Evolutionary conservation across 768 basidiomycete species (phyloP).

Genomic region (Sporobolomyces pararoseus): DNA sequence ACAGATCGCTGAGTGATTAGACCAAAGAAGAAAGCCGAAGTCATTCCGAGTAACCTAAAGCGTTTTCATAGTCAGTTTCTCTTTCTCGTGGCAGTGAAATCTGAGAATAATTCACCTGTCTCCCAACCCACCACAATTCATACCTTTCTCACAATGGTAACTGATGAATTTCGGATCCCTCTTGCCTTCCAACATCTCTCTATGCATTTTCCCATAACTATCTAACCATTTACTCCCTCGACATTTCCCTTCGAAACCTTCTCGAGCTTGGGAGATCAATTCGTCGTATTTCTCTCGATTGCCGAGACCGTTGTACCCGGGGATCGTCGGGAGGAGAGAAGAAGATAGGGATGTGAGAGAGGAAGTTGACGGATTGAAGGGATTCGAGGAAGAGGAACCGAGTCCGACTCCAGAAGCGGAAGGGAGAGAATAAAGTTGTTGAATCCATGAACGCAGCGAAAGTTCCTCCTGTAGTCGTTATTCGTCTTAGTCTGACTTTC

Average conservation of each 20-base stretch:
- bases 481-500: no score
- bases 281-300: slow-evolving; percentile 21
- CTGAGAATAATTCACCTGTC: slow-evolving; percentile 16
- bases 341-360: neutral
- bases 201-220: slow-evolving; percentile 23
- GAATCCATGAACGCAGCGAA: slow-evolving; percentile 28
- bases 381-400: neutral
- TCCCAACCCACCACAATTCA: slow-evolving; percentile 40
- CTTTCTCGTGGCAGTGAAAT: neutral
- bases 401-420: slow-evolving; percentile 18
- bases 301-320: slow-evolving; percentile 14
- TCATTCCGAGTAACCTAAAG: slow-evolving; percentile 35
- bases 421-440: neutral
- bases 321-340: neutral
- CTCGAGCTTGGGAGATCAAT: slow-evolving; percentile 8
- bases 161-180: slow-evolving; percentile 35
- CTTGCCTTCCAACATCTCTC: slow-evolving; percentile 28
- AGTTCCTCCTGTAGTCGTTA: slow-evolving; percentile 36
- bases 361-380: no score
- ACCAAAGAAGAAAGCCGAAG: slow-evolving; percentile 40
- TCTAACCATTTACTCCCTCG: slow-evolving; percentile 21
- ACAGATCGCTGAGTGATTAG: slow-evolving; percentile 35
- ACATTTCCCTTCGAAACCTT: slow-evolving; percentile 31
- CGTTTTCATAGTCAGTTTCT: neutral
- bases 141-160: slow-evolving; percentile 32